phyloP scores from a whole-genome alignment of 2,329 filamentous ascomycete species.

The Hypoxylon sp. region DNA sequence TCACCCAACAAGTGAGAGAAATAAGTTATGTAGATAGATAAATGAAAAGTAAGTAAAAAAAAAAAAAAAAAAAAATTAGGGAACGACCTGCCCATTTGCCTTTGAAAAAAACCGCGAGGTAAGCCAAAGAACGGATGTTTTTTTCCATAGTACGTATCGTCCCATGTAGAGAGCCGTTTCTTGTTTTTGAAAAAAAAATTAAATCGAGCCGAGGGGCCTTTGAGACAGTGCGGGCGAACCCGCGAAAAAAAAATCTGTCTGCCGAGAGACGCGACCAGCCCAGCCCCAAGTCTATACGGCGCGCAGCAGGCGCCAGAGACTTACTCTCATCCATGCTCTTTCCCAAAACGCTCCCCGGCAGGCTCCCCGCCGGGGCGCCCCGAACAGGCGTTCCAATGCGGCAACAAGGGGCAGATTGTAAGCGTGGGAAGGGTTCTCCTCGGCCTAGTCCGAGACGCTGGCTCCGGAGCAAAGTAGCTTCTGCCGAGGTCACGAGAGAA shows the following conservation, averaged over 20 bases:
- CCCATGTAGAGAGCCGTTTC: no score
- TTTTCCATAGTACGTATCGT: no score
- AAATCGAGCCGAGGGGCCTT: conserved; percentile 50
- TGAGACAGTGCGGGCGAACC: conserved; percentile 45
- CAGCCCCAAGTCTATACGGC: conserved; percentile 47
- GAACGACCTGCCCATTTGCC: conserved; percentile 18
- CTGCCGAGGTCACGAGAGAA: conserved; percentile 45
- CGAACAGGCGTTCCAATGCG: background rate
- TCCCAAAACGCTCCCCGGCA: conserved; percentile 44
- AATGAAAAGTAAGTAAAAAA: no score
- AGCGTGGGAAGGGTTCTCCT: conserved; percentile 52
- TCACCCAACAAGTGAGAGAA: no score
- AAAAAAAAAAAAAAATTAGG: no score
- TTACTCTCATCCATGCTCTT: no score
- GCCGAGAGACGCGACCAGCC: conserved; percentile 61
- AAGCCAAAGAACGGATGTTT: conserved; percentile 9
- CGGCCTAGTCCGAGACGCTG: conserved; percentile 65
- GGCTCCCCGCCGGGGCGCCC: conserved; percentile 26
- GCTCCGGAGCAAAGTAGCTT: conserved; percentile 64
- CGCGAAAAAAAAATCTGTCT: conserved; percentile 44
- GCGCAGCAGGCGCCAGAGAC: no score
- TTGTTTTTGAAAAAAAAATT: no score
- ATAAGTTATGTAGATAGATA: no score
- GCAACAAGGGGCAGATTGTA: conserved; percentile 44
- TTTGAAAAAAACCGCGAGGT: conserved; percentile 28